Base-by-base conservation (phyloP, 2,329 filamentous ascomycete species). In the Colletotrichum kahawae region DNA sequence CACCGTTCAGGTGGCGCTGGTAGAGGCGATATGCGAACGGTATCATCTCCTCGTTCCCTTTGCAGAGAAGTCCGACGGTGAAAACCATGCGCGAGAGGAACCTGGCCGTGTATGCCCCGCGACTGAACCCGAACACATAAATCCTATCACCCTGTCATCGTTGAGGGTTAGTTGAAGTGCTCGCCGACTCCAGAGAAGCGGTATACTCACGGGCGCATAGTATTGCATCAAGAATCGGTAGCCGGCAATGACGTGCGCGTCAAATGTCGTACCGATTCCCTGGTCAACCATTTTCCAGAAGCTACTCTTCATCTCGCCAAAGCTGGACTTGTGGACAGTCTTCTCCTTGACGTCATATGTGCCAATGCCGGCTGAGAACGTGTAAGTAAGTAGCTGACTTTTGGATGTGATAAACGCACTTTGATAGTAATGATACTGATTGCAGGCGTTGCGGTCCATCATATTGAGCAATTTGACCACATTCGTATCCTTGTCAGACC, bases 151-250 rank as follows among this genome's bases (percentile, higher is more conserved):
- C 86, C 79, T 87, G 79, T 21, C 5, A 43, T 51, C n/a, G 4
- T 21, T 10, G 6, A 21, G 5, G 10, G 6, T 67, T 12, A 21
- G 56, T 18, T 34, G 43, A 24, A 14, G 21, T 21, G n/a, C 57
- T 62, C 9, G 13, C 18, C n/a, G 13, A 21, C n/a, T 7, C 5
- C 3, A 24, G n/a, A 10, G n/a, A 5, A 10, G 6, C 10, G n/a
- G n/a, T 2, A 7, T n/a, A 74, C 84, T 78, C 76, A 83, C 85
- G 24, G 80, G 78, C 24, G 84, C 81, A 71, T 90, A 90, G 79
- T 88, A 88, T 7, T 86, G 85, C 89, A 91, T 90, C 33, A 90
- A 77, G 74, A 91, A 91, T 4, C 85, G 82, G 76, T 91, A 91
- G 1, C 88, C 89, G 16, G 85, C 86, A 60, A 88, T 85, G 14